These are phyloP conservation scores for Scalesia atractyloides DNA, from an alignment of 129 eudicot genomes.

Conservation along the genomic window DNA sequence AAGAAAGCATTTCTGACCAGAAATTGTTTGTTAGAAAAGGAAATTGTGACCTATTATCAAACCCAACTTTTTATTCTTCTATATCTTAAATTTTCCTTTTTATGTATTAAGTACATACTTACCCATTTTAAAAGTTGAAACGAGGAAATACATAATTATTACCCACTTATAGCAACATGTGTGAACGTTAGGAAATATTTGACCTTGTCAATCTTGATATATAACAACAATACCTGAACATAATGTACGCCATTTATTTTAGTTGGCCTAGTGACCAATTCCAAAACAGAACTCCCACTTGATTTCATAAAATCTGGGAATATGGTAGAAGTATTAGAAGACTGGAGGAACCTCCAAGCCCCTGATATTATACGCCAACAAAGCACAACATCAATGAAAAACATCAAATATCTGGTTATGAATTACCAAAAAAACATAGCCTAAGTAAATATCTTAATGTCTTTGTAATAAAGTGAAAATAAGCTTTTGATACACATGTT, in stretches of 20 bases:
- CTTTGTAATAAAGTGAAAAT: background rate
- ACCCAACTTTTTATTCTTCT: background rate
- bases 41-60: background rate
- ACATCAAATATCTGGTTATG: constrained; percentile 7
- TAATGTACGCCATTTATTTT: constrained; percentile 95
- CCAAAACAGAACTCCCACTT: constrained; percentile 80
- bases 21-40: background rate
- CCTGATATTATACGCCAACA: constrained; percentile 46
- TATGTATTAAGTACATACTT: background rate
- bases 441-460: constrained; percentile 12
- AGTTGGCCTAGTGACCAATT: constrained; percentile 86
- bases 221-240: constrained; percentile 70
- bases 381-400: constrained; percentile 18
- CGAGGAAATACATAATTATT: background rate
- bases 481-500: background rate
- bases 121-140: background rate
- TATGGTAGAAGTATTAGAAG: constrained; percentile 66
- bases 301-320: constrained; percentile 77
- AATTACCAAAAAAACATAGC: constrained; percentile 7
- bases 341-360: constrained; percentile 74
- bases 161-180: background rate
- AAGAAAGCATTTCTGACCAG: background rate
- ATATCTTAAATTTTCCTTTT: background rate
- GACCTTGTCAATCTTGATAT: constrained; percentile 10
- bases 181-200: background rate